Conservation (phyloP, 2,329 filamentous ascomycete species). For the Fusarium acutatum region DNA sequence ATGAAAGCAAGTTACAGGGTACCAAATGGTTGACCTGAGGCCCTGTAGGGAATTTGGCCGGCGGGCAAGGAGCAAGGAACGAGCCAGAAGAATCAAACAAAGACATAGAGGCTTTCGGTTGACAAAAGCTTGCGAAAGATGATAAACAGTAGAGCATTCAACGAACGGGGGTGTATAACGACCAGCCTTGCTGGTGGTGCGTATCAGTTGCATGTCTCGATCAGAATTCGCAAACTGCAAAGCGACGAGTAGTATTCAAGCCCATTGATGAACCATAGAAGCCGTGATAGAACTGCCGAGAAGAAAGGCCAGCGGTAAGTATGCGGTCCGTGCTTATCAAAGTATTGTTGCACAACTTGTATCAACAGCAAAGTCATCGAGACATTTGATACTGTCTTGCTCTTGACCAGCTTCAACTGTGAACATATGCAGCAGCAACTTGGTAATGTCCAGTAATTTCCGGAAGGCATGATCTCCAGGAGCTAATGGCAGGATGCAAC, state of each 20-base stretch:
- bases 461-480: not conserved
- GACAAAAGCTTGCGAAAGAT: not conserved
- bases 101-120: not conserved
- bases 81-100: slow-evolving; percentile 33
- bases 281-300: not conserved
- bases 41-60: slow-evolving; percentile 9
- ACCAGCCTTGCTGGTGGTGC: not conserved
- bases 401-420: not conserved
- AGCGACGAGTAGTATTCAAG: not conserved
- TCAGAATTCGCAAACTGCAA: not conserved
- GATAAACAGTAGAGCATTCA: not conserved
- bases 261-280: not conserved
- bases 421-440: not conserved
- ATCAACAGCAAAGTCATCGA: not conserved
- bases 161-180: not conserved
- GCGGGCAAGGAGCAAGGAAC: not conserved
- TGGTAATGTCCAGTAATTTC: not conserved
- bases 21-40: not conserved
- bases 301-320: not conserved
- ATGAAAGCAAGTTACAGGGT: not conserved
- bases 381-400: not conserved
- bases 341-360: not conserved
- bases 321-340: not conserved
- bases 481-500: not conserved
- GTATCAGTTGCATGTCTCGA: not conserved